Base-by-base conservation (phyloP, 1,284 basidiomycete genomes). In the Ceratobasidium sp. region DNA sequence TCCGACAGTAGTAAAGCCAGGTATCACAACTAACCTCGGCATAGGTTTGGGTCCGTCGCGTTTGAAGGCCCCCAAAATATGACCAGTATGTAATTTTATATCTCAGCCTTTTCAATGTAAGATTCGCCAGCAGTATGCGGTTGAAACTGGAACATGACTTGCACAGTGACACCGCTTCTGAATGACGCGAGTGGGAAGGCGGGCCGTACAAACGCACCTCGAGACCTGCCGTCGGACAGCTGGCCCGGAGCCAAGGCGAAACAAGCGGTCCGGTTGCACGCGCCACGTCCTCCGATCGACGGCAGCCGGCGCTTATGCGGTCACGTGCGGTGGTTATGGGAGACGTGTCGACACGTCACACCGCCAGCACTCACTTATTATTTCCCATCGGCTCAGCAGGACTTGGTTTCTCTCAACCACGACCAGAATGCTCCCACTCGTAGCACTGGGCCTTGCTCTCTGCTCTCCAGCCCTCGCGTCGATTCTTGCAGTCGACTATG, bases 401-500 rank as follows among this genome's bases (percentile, higher is more conserved):
- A 14, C 24, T 16, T 41, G 31, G 34, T 24, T 19, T 22, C n/a
- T 19, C 2, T 22, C 39, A 43, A 62, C 59, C 39, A 62, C 59
- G n/a, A 19, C 62, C 24, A 64, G 43, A 29, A 56, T 68, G 65
- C 48, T 68, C 29, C 65, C 31, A 5, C 51, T 56, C 19, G 46
- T 48, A 22, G 27, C 46, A 13, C 64, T 66, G 11, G 58, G 58
- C 37, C 48, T 66, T 5, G 64, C 49, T 11, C 49, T 66, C 19
- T 48, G 46, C n/a, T 66, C 64, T 13, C 64, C 64, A 31, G 64
- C 64, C 9, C 49, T 66, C 14, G 89, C 87, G 39, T 88, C 92
- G 4, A 87, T 98, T 16, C 88, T 98, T 66, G 94, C 95, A 29
- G 94, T 98, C 80, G 96, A 98, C 88, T 97, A 96, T 88, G 96